Percentiles rank a stretch among this genome's conserved stretches.
These are phyloP conservation scores for Fusarium sp. DNA, from an alignment of 2,329 filamentous ascomycete genomes.

Conservation along the genomic window DNA sequence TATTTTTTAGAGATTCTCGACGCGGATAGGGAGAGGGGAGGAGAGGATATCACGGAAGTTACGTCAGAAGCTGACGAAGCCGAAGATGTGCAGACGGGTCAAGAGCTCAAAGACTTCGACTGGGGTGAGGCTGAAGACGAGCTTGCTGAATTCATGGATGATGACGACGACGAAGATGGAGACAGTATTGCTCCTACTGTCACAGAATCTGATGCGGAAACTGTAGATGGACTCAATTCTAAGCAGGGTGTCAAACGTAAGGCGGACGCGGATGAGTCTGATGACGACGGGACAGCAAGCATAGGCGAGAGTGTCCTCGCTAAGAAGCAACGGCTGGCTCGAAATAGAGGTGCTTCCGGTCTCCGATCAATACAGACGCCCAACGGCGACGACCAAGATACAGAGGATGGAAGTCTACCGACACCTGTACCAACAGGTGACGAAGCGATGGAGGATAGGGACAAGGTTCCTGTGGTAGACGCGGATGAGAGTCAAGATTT, in stretches of 20 bases:
- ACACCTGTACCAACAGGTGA: conserved; percentile 56
- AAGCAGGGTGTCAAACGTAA: conserved; percentile 55
- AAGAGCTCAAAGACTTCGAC: conserved; percentile 70
- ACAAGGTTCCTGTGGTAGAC: conserved; percentile 47
- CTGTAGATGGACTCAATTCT: conserved; percentile 46
- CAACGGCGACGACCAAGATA: conserved; percentile 53
- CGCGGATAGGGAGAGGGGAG: conserved; percentile 66
- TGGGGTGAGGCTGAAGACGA: conserved; percentile 78
- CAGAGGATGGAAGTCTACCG: conserved; percentile 56
- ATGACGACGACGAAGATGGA: conserved; percentile 63
- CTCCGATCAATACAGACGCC: conserved; percentile 62
- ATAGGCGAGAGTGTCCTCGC: conserved; percentile 57
- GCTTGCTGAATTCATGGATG: conserved; percentile 78
- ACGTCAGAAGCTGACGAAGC: conserved; percentile 49
- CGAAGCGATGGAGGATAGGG: conserved; percentile 52
- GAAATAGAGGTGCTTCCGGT: conserved; percentile 60
- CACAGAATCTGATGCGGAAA: conserved; percentile 49
- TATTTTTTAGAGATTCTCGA: conserved; percentile 84
- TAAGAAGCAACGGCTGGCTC: conserved; percentile 66
- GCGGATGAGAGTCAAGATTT: too few species aligned
- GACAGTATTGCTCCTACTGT: conserved; percentile 40
- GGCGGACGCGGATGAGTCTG: conserved; percentile 52
- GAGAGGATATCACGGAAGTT: conserved; percentile 52
- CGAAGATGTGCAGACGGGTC: conserved; percentile 50
- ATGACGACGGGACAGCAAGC: conserved; percentile 50